phyloP scores from a whole-genome alignment of 2,329 filamentous ascomycete genomes.

The Diaporthe caulivora region DNA sequence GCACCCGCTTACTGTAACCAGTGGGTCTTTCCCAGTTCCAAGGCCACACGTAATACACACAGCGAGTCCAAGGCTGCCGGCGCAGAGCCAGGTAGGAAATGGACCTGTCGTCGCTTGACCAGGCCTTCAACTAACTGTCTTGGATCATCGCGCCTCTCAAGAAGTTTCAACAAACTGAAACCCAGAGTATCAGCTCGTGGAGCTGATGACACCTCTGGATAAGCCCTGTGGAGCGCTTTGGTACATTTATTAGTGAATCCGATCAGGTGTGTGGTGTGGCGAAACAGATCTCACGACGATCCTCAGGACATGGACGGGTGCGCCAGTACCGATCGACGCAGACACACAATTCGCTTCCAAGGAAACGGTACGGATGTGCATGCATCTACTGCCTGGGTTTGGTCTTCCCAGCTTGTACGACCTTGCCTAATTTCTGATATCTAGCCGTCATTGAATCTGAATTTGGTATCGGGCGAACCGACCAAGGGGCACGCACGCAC shows the following conservation, averaged over 20 bases:
- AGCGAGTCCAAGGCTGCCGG: background rate
- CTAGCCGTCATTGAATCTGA: constrained; percentile 15
- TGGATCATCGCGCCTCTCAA: background rate
- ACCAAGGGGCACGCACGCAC: background rate
- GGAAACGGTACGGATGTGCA: background rate
- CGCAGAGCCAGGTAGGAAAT: background rate
- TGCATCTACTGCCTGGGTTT: background rate
- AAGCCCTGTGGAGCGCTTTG: background rate
- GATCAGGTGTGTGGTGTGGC: background rate
- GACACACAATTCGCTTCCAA: background rate
- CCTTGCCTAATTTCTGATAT: background rate
- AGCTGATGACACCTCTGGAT: background rate
- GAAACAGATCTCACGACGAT: background rate
- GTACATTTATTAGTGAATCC: too few species aligned
- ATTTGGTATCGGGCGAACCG: background rate
- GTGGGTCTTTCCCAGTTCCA: background rate
- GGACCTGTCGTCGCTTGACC: constrained; percentile 1
- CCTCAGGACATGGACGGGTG: background rate
- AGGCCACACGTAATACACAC: too few species aligned
- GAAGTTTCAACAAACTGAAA: background rate
- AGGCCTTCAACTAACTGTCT: background rate
- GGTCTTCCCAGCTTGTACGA: background rate
- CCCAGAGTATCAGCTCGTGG: too few species aligned
- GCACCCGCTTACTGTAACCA: background rate
- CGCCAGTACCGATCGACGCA: background rate